phyloP scores from a whole-genome alignment of 352 stramenopile genomes.

The Pythium rhizo-oryzae region DNA sequence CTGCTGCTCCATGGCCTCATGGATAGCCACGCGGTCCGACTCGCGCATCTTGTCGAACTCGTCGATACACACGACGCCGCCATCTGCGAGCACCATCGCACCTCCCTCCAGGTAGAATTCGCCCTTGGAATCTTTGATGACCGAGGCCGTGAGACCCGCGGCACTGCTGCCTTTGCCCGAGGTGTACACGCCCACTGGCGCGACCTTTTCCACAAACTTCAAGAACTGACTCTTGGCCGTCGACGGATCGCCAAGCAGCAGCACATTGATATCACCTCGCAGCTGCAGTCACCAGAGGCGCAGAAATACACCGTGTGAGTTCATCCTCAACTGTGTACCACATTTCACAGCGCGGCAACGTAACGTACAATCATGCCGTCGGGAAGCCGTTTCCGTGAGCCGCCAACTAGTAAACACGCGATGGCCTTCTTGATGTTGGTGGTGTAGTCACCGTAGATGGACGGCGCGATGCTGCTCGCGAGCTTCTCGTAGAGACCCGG shows the following conservation, averaged over 20 bases:
- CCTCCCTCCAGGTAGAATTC: slow-evolving; percentile 99
- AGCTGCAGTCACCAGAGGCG: slow-evolving; percentile 40
- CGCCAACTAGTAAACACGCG: slow-evolving; percentile 94
- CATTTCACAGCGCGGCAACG: background rate
- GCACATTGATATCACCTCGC: slow-evolving; percentile 98
- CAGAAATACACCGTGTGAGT: background rate
- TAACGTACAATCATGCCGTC: slow-evolving; percentile 94
- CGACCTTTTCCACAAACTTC: slow-evolving; percentile 97
- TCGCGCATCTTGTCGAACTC: slow-evolving; percentile 97
- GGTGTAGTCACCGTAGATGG: slow-evolving; percentile 96
- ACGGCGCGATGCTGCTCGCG: slow-evolving; percentile 89
- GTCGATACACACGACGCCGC: slow-evolving; percentile 98
- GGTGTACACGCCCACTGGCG: slow-evolving; percentile 98
- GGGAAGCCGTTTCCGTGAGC: slow-evolving; percentile 92
- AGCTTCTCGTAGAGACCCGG: slow-evolving; percentile 95
- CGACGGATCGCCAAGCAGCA: slow-evolving; percentile 97
- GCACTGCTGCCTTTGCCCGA: slow-evolving; percentile 98
- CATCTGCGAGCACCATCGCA: slow-evolving; percentile 98
- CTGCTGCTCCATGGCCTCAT: slow-evolving; percentile 99
- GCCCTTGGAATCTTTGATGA: slow-evolving; percentile 94
- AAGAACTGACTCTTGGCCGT: slow-evolving; percentile 99
- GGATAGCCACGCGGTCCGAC: slow-evolving; percentile 96
- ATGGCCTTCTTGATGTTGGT: slow-evolving; percentile 98
- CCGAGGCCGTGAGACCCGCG: slow-evolving; percentile 96
- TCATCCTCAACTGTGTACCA: background rate